phyloP scores from a whole-genome alignment of 495 filamentous ascomycete species.

The Opeltia flavorubescens region DNA sequence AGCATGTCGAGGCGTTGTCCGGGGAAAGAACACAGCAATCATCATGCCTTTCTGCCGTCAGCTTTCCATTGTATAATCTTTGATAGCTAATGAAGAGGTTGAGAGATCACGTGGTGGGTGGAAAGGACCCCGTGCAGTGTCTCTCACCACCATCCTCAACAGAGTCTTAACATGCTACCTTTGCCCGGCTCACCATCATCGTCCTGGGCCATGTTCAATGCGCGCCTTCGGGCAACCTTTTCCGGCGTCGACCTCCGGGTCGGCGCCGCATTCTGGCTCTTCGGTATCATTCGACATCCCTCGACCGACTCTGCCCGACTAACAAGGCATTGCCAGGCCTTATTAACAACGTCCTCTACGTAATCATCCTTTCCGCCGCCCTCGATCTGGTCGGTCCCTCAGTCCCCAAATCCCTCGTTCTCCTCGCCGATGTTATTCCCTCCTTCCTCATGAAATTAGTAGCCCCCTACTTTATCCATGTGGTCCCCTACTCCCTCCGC shows the following conservation, averaged over 20 bases:
- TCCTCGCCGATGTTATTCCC: slow-evolving; percentile 84
- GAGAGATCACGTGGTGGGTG: neutral
- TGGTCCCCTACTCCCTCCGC: slow-evolving; percentile 63
- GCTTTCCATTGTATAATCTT: too few species aligned
- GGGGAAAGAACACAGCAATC: too few species aligned
- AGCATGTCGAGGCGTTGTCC: too few species aligned
- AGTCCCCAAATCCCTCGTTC: slow-evolving; percentile 79
- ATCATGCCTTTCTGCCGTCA: too few species aligned
- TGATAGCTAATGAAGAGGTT: too few species aligned
- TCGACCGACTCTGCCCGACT: neutral
- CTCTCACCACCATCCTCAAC: neutral
- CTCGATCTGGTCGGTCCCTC: slow-evolving; percentile 80
- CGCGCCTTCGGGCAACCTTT: slow-evolving; percentile 49
- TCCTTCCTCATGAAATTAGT: slow-evolving; percentile 77
- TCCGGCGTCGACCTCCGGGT: slow-evolving; percentile 57
- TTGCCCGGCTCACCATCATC: slow-evolving; percentile 62
- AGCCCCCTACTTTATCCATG: slow-evolving; percentile 86
- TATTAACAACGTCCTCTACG: slow-evolving; percentile 96
- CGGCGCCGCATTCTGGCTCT: slow-evolving; percentile 78
- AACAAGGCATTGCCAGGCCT: slow-evolving; percentile 48
- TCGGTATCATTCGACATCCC: slow-evolving; percentile 42
- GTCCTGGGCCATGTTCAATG: slow-evolving; percentile 55
- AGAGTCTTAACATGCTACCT: slow-evolving; percentile 34
- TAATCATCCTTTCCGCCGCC: slow-evolving; percentile 90
- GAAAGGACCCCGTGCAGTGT: neutral